phyloP scores from a whole-genome alignment of 768 basidiomycete genomes.

The Mycena maculata region DNA sequence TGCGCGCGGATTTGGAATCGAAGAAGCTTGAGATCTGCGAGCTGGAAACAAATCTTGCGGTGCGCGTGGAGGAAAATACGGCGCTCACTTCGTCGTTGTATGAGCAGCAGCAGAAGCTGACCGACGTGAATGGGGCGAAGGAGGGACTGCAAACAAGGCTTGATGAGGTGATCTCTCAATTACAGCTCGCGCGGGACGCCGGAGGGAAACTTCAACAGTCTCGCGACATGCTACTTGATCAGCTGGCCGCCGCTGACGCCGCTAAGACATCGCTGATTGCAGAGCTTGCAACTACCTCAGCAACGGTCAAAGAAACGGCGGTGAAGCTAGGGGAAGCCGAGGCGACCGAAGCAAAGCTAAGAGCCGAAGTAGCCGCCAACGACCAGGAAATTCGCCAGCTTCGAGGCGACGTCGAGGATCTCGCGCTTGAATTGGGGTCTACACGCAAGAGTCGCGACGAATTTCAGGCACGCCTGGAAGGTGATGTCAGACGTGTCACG shows the following conservation, averaged over 20 bases:
- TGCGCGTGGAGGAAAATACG: not conserved
- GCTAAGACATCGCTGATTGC: slow-evolving; percentile 26
- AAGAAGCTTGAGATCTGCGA: slow-evolving; percentile 8
- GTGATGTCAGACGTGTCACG: slow-evolving; percentile 29
- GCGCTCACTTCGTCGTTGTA: slow-evolving; percentile 15
- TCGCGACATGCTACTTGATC: slow-evolving; percentile 12
- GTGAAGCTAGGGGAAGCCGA: slow-evolving; percentile 18
- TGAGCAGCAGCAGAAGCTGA: slow-evolving; percentile 34
- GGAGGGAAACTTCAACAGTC: slow-evolving; percentile 25
- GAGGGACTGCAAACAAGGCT: slow-evolving; percentile 20
- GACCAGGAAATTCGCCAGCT: slow-evolving; percentile 16
- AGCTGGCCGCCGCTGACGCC: slow-evolving; percentile 28
- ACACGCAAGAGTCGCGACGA: slow-evolving; percentile 12
- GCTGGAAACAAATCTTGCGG: slow-evolving; percentile 7
- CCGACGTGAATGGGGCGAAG: not conserved
- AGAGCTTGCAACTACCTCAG: slow-evolving; percentile 23
- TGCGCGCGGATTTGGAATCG: slow-evolving; percentile 7
- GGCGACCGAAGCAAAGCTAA: not conserved
- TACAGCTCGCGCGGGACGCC: slow-evolving; percentile 23
- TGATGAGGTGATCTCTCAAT: slow-evolving; percentile 9
- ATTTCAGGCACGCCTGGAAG: slow-evolving; percentile 27
- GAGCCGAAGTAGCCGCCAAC: slow-evolving; percentile 10
- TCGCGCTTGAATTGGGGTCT: not conserved
- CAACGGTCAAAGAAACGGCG: slow-evolving; percentile 25
- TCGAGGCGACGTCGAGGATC: slow-evolving; percentile 12